Base-by-base conservation (phyloP, 768 basidiomycete genomes). In the Xanthoconium purpureum region DNA sequence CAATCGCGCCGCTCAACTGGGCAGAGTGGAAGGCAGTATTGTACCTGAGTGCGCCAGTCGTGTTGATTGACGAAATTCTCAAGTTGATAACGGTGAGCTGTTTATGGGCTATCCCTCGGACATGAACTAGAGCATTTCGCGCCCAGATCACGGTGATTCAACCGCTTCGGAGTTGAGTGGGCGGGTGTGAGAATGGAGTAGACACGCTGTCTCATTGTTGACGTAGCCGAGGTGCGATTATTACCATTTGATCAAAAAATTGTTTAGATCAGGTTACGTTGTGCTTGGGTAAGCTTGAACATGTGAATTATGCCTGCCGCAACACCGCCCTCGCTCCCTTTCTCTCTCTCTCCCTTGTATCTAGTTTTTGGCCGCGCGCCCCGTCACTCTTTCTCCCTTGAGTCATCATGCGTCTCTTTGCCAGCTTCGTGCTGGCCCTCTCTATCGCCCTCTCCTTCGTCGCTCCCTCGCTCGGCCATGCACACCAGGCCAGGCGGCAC, bases 1-100 rank as follows among this genome's bases (percentile, higher is more conserved):
- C 89, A 42, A 97, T 98, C 70, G 87, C 89, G 1, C 94, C 95
- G 5, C 81, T 99, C 57, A 96, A 98, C 78, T 93, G 88, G 90
- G 73, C 72, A 20, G 96, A 99, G 73, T 99, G 96, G 96, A 85
- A 88, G 71, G 94, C 94, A 17, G 95, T 99, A 10, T 72, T 99
- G 58, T 83, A 79, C 62, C 80, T 98, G 59, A 94, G 91, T 61
- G 85, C 84, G 7, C 96, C 96, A 18, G 94, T 99, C 35, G 68
- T 99, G 38, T 50, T 90, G 47, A 86, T 98, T 47, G 96, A 98
- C 72, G 97, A 98, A 73, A 64, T 89, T 28, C 77, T 98, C 67
- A 98, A 98, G 72, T 85, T 88, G 59, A 71, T 90, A 52, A 82
- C 89, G 63, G 90, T 90, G 64, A 71, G 87, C 70, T 11, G 14